These are phyloP conservation scores for Crassisporium funariophilum DNA, from an alignment of 768 basidiomycete species.

Conservation along the genomic window DNA sequence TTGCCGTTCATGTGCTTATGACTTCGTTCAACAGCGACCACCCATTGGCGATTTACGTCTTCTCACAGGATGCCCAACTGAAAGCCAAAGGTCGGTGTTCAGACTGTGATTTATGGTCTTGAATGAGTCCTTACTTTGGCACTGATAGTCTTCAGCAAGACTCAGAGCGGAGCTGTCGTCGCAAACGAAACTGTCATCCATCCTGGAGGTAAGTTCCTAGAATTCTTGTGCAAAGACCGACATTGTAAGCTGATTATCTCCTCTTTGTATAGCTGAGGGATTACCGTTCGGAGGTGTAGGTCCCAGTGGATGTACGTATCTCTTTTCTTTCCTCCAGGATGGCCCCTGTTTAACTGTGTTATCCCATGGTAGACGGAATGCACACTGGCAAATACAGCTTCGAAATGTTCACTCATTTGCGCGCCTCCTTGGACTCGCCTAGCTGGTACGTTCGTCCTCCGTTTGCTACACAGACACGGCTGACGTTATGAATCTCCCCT, in stretches of 20 bases:
- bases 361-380: slow-evolving; percentile 46
- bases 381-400: slow-evolving; percentile 77
- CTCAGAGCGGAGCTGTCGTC: slow-evolving; percentile 68
- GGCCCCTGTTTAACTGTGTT: not conserved
- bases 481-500: not conserved
- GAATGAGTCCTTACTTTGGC: too few relatives aligned
- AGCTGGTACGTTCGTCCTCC: slow-evolving; percentile 43
- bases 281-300: slow-evolving; percentile 79
- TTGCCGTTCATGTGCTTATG: not conserved
- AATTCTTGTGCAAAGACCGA: not conserved
- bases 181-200: slow-evolving; percentile 76
- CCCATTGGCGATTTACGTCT: slow-evolving; percentile 79
- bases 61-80: slow-evolving; percentile 58
- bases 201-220: slow-evolving; percentile 46
- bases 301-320: slow-evolving; percentile 64
- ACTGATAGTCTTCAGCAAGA: slow-evolving; percentile 61
- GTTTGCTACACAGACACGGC: not conserved
- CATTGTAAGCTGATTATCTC: not conserved
- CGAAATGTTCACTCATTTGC: slow-evolving; percentile 76
- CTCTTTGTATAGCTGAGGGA: slow-evolving; percentile 45
- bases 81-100: slow-evolving; percentile 59
- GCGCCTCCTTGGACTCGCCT: slow-evolving; percentile 62
- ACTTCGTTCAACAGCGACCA: slow-evolving; percentile 49
- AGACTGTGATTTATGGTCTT: not conserved
- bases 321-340: not conserved